Base-by-base conservation (phyloP, 2,329 filamentous ascomycete species). In the Gaeumannomyces sp. region DNA sequence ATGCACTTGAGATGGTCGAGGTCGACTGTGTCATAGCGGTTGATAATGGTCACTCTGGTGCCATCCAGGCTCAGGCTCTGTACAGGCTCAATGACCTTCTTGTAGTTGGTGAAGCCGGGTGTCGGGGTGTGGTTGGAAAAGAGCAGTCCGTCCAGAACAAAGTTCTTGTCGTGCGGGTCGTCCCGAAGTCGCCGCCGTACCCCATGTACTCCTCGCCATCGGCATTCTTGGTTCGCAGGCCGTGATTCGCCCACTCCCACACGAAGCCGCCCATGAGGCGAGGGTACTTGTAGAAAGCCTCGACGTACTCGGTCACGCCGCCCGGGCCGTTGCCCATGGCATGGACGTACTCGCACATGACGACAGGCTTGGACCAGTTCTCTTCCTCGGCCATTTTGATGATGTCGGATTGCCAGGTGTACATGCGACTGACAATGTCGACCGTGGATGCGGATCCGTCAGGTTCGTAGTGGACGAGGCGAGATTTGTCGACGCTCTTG, bases 311-410 rank as follows among this genome's bases (percentile, higher is more conserved):
- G 69, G 86, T 82, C 67, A 89, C 80, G 1, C 82, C 84, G 6
- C 88, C 87, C 0, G 88, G 88, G 0, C 86, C 87, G 67, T 89
- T 90, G 1, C 88, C 88, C 87, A 90, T 89, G 2, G 87, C 86
- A 60, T 82, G 80, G 7, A 75, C 72, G 66, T 77, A 83, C 68
- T 84, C 81, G 66, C 79, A 82, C 45, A 82, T 74, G 2, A 87
- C 77, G 5, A 87, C 74, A 2, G 84, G 85, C 69, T 87, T 82
- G n/a, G 68, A 68, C 72, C 73, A 73, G 3, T 67, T 59, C 25
- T 74, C 67, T 33, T 77, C 74, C 61, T 73, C 69, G 22, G 76
- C 80, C 57, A 77, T 75, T 7, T 71, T 68, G 31, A 77, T 67
- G 14, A 76, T 73, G 27, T 72, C 72, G 76, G 79, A 74, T 4